Evolutionary conservation across 345 rosid genomes (phyloP).

Genomic region (Populus deltoides): DNA sequence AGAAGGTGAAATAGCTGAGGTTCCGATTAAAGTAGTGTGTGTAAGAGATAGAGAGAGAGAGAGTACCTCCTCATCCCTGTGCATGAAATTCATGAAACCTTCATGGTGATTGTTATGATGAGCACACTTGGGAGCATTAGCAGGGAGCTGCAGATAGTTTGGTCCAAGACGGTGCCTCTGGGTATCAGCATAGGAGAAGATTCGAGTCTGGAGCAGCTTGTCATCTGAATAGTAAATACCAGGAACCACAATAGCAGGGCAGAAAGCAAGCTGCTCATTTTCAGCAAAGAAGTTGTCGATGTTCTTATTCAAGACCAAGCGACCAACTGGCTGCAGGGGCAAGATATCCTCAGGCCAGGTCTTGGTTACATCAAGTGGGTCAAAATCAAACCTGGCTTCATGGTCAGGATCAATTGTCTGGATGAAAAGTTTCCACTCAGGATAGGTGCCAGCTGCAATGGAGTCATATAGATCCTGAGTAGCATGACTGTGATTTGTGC

Average conservation of each 20-base stretch:
- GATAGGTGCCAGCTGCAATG: constrained; percentile 85
- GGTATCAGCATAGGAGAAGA: constrained; percentile 88
- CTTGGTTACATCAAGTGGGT: constrained; percentile 95
- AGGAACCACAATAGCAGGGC: constrained; percentile 91
- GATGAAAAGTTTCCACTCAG: constrained; percentile 85
- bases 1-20: background rate
- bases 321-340: constrained; percentile 97
- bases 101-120: constrained; percentile 97
- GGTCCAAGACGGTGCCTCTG: constrained; percentile 99
- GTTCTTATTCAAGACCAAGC: constrained; percentile 92
- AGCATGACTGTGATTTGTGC: constrained; percentile 95
- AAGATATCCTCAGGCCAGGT: constrained; percentile 96
- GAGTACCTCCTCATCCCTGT: constrained; percentile 84
- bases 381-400: constrained; percentile 80
- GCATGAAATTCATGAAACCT: constrained; percentile 90
- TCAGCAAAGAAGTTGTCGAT: constrained; percentile 93
- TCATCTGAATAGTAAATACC: constrained; percentile 87
- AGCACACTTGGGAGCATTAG: constrained; percentile 87
- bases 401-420: constrained; percentile 83
- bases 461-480: constrained; percentile 92
- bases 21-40: background rate
- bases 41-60: background rate
- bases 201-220: constrained; percentile 78
- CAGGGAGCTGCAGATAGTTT: constrained; percentile 91
- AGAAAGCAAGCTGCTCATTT: constrained; percentile 91